phyloP scores from a whole-genome alignment of 176 grass and related monocot species.

The Areca catechu region DNA sequence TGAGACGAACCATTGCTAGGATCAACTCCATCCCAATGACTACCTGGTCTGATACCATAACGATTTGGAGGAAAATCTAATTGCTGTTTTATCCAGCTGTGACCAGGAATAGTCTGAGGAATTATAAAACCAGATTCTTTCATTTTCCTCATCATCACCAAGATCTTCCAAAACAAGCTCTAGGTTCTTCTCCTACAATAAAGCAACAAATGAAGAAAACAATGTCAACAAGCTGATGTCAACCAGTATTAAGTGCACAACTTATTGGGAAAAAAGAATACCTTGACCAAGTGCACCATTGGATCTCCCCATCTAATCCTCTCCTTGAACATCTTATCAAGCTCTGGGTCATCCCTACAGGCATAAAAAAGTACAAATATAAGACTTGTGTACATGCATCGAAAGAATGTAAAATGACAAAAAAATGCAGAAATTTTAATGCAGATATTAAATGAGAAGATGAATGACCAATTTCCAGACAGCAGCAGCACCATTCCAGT shows the following conservation, averaged over 20 bases:
- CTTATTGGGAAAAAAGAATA: constrained; percentile 7
- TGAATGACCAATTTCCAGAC: no score
- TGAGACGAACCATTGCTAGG: constrained; percentile 52
- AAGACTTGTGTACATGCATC: no score
- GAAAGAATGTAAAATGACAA: no score
- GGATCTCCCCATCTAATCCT: constrained; percentile 90
- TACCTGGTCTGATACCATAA: constrained; percentile 73
- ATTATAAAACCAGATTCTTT: constrained; percentile 95
- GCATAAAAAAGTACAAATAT: constrained; percentile 3
- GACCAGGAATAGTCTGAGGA: constrained; percentile 70
- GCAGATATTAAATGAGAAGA: no score
- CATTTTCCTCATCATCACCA: constrained; percentile 78
- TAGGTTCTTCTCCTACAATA: constrained; percentile 36
- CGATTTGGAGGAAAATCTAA: constrained; percentile 82
- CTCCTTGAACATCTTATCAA: constrained; percentile 76
- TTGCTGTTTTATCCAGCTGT: constrained; percentile 91
- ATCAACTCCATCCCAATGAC: constrained; percentile 96
- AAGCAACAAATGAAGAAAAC: constrained; percentile 22
- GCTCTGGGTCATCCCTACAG: constrained; percentile 81
- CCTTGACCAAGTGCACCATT: constrained; percentile 92
- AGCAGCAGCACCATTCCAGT: no score
- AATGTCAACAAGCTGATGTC: constrained; percentile 3
- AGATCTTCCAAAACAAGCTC: constrained; percentile 61
- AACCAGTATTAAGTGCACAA: neutral
- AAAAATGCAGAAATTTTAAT: no score